Base-by-base conservation (phyloP, 257 asterid species). In the Fraxinus americana region DNA sequence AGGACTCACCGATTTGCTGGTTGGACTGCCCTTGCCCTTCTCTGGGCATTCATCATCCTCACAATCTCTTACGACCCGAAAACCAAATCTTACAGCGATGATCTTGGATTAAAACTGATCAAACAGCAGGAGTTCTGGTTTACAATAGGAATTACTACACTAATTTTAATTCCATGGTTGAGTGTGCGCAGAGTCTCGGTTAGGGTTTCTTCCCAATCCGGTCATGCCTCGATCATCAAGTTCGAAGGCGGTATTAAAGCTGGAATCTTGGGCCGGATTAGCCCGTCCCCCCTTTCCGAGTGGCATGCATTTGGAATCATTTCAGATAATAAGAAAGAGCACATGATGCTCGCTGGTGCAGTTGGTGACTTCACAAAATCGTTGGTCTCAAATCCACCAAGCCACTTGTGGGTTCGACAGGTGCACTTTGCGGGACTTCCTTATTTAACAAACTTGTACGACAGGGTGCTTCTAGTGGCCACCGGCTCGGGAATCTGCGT, bases 301-400 rank as follows among this genome's bases (percentile, higher is more conserved):
- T 91, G 97, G 97, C 97, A 91, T 66, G 97, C 97, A 0, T 91
- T 91, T 48, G 97, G 94, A 1, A 91, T 91, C 0, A 90, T 91
- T 2, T 91, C 97, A 0, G 93, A 91, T 63, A 87, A 86, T 11
- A 83, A 91, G 45, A 77, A 63, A 1, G 90, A 86, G 7, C 97
- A 91, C 83, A 87, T 87, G 94, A 91, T 91, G 91, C 82, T 90
- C 1, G 97, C 97, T 4, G 97, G 97, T 16, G 94, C 94, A 0
- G 97, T 91, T 6, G 93, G 97, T 0, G 97, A 91, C 82, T 91
- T 90, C 75, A 91, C 97, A 1, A 88, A 82, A 52, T 84, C 94
- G 0, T 67, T 90, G 10, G 94, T 90, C 7, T 5, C 86, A 0
- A 74, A 75, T 2, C 93, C 90, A 12, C 97, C 94, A 0, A 78